Conservation (phyloP, 805 yeast genomes). For the Blastobotrys chiropterorum region DNA sequence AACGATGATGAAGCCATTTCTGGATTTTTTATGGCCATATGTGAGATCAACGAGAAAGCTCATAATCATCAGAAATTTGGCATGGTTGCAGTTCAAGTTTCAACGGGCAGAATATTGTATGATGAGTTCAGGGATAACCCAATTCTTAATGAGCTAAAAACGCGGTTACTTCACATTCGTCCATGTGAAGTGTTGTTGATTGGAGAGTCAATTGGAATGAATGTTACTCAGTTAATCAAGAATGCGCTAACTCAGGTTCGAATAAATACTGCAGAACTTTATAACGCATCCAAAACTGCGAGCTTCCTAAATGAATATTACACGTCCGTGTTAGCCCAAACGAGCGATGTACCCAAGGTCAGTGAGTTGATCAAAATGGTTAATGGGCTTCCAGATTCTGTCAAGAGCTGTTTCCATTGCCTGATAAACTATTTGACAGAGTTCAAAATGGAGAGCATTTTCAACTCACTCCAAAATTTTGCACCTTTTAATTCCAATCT, state of each 20-base stretch:
- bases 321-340: background rate
- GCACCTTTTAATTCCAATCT: conserved; percentile 42
- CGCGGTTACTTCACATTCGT: conserved; percentile 63
- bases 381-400: conserved; percentile 16
- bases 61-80: conserved; percentile 27
- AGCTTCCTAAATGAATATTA: background rate
- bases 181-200: conserved; percentile 68
- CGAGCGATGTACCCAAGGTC: background rate
- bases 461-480: conserved; percentile 47
- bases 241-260: background rate
- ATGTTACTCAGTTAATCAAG: background rate
- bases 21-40: conserved; percentile 25
- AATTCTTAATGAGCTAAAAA: conserved; percentile 58
- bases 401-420: conserved; percentile 39
- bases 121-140: conserved; percentile 63
- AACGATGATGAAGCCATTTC: conserved; percentile 2
- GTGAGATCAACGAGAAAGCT: conserved; percentile 9
- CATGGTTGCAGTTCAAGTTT: conserved; percentile 59
- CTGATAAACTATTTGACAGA: conserved; percentile 52
- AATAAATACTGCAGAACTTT: background rate
- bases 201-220: conserved; percentile 24
- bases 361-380: conserved; percentile 19
- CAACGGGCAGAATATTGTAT: conserved; percentile 68
- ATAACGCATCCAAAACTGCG: background rate
- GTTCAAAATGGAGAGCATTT: conserved; percentile 53